Evolutionary conservation across 768 basidiomycete species (phyloP), one percentile per base, ranked within the genome.

Genomic region (Asterophora lycoperdoides): DNA sequence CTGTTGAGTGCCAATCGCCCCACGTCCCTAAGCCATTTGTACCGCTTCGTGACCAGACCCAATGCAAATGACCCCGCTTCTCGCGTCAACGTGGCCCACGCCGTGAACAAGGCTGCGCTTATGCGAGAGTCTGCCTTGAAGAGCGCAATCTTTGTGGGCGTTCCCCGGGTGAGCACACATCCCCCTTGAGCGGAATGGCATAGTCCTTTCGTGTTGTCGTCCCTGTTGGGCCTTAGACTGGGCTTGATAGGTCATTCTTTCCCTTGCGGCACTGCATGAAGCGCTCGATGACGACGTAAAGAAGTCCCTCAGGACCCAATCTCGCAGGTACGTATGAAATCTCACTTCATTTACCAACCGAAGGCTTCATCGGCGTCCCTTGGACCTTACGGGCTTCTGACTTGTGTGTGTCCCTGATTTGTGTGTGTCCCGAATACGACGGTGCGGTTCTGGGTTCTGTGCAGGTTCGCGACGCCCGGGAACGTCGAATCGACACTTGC

Each of bases 81-180:
- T 54, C 52, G 70, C 70, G 60, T 74, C 62, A 48, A 64, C 66
- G 52, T 82, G 46, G 64, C 75, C 51, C 79, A 77, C 51, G 82
- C 83, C 43, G 74, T 86, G 50, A 78, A 80, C 66, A 84, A 76
- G 63, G 89, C 88, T 54, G 87, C 89, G 55, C 64, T 91, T 56
- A 93, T 95, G 81, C 78, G 93, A 38, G 93, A 95, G 71, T 80
- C 89, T 26, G 89, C 88, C 26, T 62, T 95, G 64, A 95, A 95
- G 72, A 91, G 89, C 62, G 79, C 82, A 60, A 87, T 93, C 59
- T 93, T 95, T 62, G 81, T 91, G 47, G 89, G 90, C 38, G 88
- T 92, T 46, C 89, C 90, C 57, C 77, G 87, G 64, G 89, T 89
- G 63, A 71, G 81, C 67, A 46, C 51, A 32, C 14, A 53, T n/a